These are phyloP conservation scores for Hemileia vastatrix DNA, from an alignment of 1,284 basidiomycete species.

Conservation along the genomic window DNA sequence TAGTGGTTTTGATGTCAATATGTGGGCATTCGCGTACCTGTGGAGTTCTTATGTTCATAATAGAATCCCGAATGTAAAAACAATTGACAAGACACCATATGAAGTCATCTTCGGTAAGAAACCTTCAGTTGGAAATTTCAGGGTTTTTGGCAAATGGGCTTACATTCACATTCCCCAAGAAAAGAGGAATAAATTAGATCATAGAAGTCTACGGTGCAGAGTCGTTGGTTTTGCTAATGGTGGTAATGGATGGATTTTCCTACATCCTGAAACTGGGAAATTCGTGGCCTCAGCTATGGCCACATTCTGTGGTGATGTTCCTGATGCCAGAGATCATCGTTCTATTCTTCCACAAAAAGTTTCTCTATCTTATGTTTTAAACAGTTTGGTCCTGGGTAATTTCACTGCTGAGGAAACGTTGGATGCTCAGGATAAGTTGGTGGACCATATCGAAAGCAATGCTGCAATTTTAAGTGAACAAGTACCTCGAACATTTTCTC, in stretches of 20 bases:
- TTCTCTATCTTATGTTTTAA: neutral
- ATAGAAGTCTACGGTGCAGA: neutral
- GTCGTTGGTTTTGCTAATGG: neutral
- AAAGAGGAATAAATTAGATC: neutral
- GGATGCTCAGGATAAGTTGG: neutral
- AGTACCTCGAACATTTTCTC: no score
- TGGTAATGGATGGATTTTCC: neutral
- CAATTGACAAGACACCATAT: neutral
- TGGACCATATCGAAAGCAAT: no score
- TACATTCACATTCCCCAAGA: constrained; percentile 1
- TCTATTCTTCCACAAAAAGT: no score
- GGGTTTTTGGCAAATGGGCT: neutral
- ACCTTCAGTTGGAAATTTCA: neutral
- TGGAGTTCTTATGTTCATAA: neutral
- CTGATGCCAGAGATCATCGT: no score
- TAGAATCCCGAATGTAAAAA: neutral
- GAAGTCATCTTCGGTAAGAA: neutral
- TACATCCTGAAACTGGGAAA: neutral
- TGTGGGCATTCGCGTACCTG: neutral
- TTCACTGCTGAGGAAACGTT: no score
- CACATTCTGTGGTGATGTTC: no score
- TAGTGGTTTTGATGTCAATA: neutral
- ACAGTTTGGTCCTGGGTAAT: neutral
- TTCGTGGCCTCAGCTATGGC: neutral
- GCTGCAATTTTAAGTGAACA: no score